Evolutionary conservation across 2,329 filamentous ascomycete genomes (phyloP).

Genomic region (Botryotinia narcissicola): DNA sequence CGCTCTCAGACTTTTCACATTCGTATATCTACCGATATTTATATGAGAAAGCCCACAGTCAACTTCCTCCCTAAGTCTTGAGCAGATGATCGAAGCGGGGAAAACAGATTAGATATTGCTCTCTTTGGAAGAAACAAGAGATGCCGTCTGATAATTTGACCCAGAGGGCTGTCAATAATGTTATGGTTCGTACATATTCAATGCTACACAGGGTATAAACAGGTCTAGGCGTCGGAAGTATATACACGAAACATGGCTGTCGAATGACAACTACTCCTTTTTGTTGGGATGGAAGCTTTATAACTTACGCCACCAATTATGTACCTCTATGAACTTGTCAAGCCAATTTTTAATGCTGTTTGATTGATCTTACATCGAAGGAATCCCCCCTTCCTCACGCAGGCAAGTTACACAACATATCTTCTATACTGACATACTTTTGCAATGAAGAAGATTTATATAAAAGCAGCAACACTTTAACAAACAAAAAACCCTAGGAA

Average conservation of each 20-base stretch:
- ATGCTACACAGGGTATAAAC: neutral
- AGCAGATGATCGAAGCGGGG: neutral
- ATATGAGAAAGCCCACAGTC: neutral
- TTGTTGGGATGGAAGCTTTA: neutral
- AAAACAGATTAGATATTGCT: neutral
- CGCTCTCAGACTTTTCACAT: neutral
- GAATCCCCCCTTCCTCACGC: neutral
- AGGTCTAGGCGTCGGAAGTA: neutral
- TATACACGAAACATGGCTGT: conserved; percentile 2
- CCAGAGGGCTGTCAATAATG: neutral
- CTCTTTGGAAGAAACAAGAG: neutral
- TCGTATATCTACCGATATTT: neutral
- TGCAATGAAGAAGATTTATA: neutral
- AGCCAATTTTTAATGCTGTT: neutral
- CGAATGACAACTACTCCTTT: neutral
- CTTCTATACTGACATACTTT: neutral
- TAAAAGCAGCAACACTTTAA: neutral
- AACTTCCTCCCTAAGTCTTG: neutral
- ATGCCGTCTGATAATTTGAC: neutral
- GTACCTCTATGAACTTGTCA: neutral
- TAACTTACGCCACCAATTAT: neutral
- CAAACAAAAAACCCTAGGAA: neutral
- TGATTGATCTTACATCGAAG: neutral
- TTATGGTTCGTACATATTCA: neutral
- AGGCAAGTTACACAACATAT: neutral